phyloP scores from a whole-genome alignment of 2,329 filamentous ascomycete genomes.

The Penicillium sp. region DNA sequence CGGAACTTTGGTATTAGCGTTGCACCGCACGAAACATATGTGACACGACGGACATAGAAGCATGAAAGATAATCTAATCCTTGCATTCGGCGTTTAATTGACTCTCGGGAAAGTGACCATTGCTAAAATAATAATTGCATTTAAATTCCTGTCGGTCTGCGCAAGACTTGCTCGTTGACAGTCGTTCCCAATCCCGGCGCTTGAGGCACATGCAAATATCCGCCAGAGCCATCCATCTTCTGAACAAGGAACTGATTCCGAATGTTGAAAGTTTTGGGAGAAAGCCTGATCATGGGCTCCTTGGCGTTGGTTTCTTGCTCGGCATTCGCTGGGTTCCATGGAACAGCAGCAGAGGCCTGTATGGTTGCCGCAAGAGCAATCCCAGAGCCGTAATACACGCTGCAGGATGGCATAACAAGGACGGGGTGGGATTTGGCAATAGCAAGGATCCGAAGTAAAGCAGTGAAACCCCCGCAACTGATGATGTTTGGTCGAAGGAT shows the following conservation, averaged over 20 bases:
- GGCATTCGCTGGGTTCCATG: not conserved
- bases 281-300: not conserved
- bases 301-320: not conserved
- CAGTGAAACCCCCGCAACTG: not conserved
- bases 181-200: no score
- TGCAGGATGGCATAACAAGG: not conserved
- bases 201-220: not conserved
- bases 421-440: not conserved
- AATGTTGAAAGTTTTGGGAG: accelerated
- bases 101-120: not conserved
- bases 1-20: not conserved
- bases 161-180: no score
- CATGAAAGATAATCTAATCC: not conserved
- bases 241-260: not conserved
- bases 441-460: not conserved
- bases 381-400: not conserved
- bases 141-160: not conserved
- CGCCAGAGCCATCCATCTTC: not conserved
- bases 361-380: not conserved
- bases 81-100: not conserved
- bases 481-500: not conserved
- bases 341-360: not conserved
- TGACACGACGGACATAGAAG: not conserved
- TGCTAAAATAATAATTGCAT: not conserved
- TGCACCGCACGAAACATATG: not conserved